Evolutionary conservation across 148 eudicot species (phyloP), one percentile per base, ranked within the genome.

Genomic region (Heliamphora exappendiculata): DNA sequence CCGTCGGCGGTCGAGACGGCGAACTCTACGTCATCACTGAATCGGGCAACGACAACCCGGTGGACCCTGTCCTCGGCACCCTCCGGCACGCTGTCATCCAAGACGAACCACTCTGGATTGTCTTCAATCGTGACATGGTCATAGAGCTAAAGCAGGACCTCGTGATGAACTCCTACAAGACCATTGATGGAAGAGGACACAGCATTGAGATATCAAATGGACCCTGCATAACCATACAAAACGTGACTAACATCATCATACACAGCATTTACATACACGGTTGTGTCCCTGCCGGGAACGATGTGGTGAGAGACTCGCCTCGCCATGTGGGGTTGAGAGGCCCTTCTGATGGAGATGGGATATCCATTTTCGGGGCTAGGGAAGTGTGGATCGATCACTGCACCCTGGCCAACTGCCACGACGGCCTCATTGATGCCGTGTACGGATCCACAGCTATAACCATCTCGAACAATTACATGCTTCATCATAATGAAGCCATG

Each of bases 61-160:
- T 31, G 29, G 50, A 78, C 51, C 81, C 81, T 5, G 19, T 37
- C 17, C 81, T 70, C 0, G 81, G 81, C 24, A 72, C 81, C 1
- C 81, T 78, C 53, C 75, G 81, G 28, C 75, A 78, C 1, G 81
- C 71, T 6, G 81, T 78, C 71, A 78, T 68, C 81, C 81, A 63
- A 37, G 47, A 33, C 0, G 81, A 78, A 7, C 76, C 81, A 10
- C 24, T 78, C 16, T 78, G 81, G 81, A 78, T 78, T 49, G 50
- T 78, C 45, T 71, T 78, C 19, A 63, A 78, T 3, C 70, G 24
- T n/a, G 76, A 78, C 75, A 78, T 78, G 81, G 58, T 31, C 63
- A 78, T 78, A 24, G 62, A 72, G 13, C 54, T 78, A 19, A 16
- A 72, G 63, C 51, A 78, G 14, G 81, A 78, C 16, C 81, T 78